Percentiles rank a stretch among this genome's conserved stretches.
phyloP scores from a whole-genome alignment of 73 alveolate genomes.

The Paramecium sexaurelia region DNA sequence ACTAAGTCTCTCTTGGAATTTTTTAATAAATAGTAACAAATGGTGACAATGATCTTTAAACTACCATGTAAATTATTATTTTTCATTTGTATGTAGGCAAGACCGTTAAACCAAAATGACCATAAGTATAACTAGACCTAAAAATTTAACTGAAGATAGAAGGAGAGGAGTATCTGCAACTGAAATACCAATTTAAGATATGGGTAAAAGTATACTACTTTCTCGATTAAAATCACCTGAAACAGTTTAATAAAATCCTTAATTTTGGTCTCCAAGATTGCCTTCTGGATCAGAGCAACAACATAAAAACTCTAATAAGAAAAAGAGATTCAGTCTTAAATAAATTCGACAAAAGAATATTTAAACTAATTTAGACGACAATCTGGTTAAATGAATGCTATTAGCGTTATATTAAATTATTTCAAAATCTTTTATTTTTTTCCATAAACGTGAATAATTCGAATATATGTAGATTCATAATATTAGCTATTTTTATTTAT shows the following conservation, averaged over 20 bases:
- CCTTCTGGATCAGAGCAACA: background rate
- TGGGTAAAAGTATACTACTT: background rate
- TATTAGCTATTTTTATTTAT: too few relatives aligned
- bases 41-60: background rate
- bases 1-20: background rate
- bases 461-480: too few relatives aligned
- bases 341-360: background rate
- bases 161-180: background rate
- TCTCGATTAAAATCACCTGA: background rate
- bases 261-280: background rate
- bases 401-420: background rate
- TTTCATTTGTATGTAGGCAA: background rate
- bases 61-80: background rate
- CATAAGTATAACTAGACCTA: constrained; percentile 22
- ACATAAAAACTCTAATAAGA: background rate
- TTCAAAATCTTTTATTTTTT: too few relatives aligned
- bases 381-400: background rate
- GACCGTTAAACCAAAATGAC: constrained; percentile 21
- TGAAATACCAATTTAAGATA: background rate
- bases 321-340: background rate
- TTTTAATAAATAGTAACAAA: background rate
- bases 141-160: background rate
- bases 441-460: too few relatives aligned
- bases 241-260: background rate
- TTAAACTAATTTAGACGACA: background rate